Evolutionary conservation across 2,329 filamentous ascomycete species (phyloP).

Genomic region (Arthrinium puccinioides): DNA sequence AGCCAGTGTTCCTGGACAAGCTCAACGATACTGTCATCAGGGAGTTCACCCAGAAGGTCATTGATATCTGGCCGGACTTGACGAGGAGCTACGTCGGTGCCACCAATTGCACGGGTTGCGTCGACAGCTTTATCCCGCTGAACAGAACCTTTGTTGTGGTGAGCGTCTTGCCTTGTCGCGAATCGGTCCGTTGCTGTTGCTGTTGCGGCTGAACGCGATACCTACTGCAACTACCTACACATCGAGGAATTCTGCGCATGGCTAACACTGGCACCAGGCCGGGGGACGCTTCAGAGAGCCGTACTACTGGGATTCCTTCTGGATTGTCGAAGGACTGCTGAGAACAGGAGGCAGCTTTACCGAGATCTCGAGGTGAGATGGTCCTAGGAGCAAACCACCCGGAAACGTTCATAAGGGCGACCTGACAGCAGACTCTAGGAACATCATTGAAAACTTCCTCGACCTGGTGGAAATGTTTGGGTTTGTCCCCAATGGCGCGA

Average conservation of each 20-base stretch:
- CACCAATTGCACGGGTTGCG: slow-evolving; percentile 50
- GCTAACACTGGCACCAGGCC: not conserved
- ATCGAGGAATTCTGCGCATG: no score
- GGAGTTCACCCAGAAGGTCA: slow-evolving; percentile 56
- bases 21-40: slow-evolving; percentile 50
- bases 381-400: no score
- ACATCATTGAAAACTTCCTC: slow-evolving; percentile 64
- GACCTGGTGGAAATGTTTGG: slow-evolving; percentile 58
- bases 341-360: slow-evolving; percentile 58
- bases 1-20: slow-evolving; percentile 50
- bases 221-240: no score
- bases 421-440: slow-evolving; percentile 21
- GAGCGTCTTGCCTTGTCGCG: no score
- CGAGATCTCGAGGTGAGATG: slow-evolving; percentile 42
- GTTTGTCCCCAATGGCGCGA: slow-evolving; percentile 62
- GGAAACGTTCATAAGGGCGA: no score
- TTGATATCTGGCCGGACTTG: slow-evolving; percentile 62
- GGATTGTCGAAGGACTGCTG: slow-evolving; percentile 59
- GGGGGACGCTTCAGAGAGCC: slow-evolving; percentile 52
- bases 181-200: no score
- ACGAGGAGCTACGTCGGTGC: slow-evolving; percentile 50
- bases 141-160: slow-evolving; percentile 60
- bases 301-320: slow-evolving; percentile 67
- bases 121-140: slow-evolving; percentile 58
- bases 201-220: no score